These are phyloP conservation scores for Hemisphaericaspora lyxosophila DNA, from an alignment of 1,139 yeast genomes.

Conservation along the genomic window DNA sequence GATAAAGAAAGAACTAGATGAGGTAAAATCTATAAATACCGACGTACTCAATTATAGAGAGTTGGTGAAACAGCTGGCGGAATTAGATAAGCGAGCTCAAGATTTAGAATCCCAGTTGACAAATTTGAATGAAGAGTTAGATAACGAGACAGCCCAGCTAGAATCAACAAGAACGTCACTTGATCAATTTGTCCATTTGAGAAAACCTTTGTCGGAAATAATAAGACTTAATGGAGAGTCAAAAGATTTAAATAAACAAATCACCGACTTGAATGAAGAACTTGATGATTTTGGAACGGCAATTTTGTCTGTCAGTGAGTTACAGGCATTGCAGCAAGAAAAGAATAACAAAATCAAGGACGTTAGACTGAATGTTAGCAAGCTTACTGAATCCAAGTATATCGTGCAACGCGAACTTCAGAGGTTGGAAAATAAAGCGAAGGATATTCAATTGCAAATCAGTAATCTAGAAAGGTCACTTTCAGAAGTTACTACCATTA, in stretches of 20 bases:
- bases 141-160: constrained; percentile 9
- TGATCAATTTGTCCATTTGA: constrained; percentile 13
- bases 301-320: constrained; percentile 43
- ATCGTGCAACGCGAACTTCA: constrained; percentile 45
- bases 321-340: constrained; percentile 50
- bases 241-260: constrained; percentile 27
- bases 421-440: constrained; percentile 51
- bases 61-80: constrained; percentile 10
- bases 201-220: constrained; percentile 37
- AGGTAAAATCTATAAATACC: constrained; percentile 26
- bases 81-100: constrained; percentile 11
- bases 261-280: constrained; percentile 38
- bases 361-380: constrained; percentile 44
- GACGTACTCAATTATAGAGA: constrained; percentile 30
- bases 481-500: constrained; percentile 34
- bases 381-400: constrained; percentile 51
- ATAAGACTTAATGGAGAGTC: constrained; percentile 38
- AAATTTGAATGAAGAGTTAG: constrained; percentile 17
- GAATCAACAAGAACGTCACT: constrained; percentile 8
- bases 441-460: constrained; percentile 57
- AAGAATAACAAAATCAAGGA: constrained; percentile 44
- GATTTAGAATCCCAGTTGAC: constrained; percentile 14
- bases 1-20: constrained; percentile 31
- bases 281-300: constrained; percentile 33
- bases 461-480: constrained; percentile 55